Evolutionary conservation across 352 stramenopile genomes (phyloP).

Genomic region (Blastocystis sp.): DNA sequence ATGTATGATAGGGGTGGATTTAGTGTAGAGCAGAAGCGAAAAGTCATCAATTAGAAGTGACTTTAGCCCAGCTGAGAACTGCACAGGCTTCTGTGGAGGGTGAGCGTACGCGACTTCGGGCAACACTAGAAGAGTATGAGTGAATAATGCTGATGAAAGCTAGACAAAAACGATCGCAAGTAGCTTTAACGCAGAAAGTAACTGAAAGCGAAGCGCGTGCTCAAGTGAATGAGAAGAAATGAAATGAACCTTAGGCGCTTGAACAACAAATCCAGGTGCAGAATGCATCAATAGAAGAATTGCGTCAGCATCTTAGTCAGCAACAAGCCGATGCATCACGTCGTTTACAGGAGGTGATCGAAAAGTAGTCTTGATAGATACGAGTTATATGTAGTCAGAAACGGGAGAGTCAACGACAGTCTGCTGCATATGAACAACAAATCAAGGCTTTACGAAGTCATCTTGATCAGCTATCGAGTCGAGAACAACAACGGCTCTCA

Average conservation of each 20-base stretch:
- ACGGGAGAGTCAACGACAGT: constrained; percentile 15
- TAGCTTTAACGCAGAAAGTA: background rate
- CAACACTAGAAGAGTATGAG: background rate
- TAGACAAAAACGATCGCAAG: constrained; percentile 31
- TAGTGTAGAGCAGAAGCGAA: background rate
- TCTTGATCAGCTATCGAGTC: background rate
- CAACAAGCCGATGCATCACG: background rate
- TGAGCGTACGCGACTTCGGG: background rate
- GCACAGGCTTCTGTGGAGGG: background rate
- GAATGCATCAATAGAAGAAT: background rate
- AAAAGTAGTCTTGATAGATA: background rate
- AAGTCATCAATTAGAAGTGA: background rate
- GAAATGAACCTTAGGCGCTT: background rate
- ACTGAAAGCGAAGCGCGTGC: background rate
- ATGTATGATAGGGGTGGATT: background rate
- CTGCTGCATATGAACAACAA: constrained; percentile 45
- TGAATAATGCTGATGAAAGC: background rate
- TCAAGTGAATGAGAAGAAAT: background rate
- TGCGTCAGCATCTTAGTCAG: background rate
- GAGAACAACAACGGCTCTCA: constrained; percentile 27
- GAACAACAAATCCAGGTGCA: constrained; percentile 9
- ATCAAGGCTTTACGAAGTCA: constrained; percentile 3
- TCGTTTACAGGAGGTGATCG: constrained; percentile 44
- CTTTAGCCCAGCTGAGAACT: background rate
- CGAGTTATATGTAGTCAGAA: constrained; percentile 19